Percentiles rank a stretch among this genome's conserved stretches.
phyloP scores from a whole-genome alignment of 192 early-diverging fungal genomes.

The Dissophora globulifera region DNA sequence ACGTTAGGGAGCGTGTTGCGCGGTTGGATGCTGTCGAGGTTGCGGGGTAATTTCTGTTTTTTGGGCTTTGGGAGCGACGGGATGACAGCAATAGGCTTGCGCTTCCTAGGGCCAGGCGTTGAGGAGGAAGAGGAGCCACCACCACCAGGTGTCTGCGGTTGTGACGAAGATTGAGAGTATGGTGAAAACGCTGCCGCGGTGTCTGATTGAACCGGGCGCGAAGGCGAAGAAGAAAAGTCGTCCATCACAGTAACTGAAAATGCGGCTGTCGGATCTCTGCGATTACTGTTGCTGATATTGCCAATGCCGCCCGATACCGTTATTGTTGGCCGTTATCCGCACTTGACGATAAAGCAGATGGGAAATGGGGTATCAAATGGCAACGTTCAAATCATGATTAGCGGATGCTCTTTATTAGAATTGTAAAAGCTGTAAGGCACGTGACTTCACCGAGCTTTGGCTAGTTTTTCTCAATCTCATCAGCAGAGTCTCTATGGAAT shows the following conservation, averaged over 20 bases:
- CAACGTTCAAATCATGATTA: neutral
- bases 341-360: too few relatives aligned
- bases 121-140: neutral
- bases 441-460: too few relatives aligned
- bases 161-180: neutral
- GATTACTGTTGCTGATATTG: too few relatives aligned
- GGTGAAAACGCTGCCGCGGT: neutral
- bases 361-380: too few relatives aligned
- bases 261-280: too few relatives aligned
- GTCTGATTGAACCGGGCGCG: constrained; percentile 3
- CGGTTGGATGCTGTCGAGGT: constrained; percentile 32
- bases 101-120: constrained; percentile 14
- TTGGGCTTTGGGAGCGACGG: constrained; percentile 39
- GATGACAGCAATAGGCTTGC: constrained; percentile 19
- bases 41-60: constrained; percentile 45
- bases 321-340: too few relatives aligned
- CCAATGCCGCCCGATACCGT: too few relatives aligned
- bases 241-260: too few relatives aligned
- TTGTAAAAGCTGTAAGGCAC: too few relatives aligned
- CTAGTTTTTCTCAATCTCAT: too few relatives aligned
- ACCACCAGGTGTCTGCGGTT: too few relatives aligned
- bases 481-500: too few relatives aligned
- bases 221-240: neutral
- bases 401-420: neutral
- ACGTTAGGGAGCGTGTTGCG: constrained; percentile 35